Percentiles rank a stretch among this genome's conserved stretches.
Evolutionary conservation across 805 yeast genomes (phyloP).

Genomic region (Wickerhamiella galacta): DNA sequence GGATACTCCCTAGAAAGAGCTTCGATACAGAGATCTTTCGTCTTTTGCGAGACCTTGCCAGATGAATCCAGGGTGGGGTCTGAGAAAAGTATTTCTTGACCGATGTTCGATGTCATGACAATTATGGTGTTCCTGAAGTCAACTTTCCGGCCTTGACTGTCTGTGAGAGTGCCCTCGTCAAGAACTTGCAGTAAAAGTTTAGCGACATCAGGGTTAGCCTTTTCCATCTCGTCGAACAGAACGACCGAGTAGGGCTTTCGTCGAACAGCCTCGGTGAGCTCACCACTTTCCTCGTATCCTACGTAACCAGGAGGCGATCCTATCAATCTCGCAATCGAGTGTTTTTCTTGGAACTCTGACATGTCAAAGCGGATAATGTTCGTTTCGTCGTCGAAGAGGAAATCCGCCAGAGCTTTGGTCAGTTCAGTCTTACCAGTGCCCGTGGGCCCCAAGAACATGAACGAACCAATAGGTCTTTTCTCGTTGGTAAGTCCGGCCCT

Average conservation of each 20-base stretch:
- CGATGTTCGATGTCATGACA: conserved; percentile 93
- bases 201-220: conserved; percentile 92
- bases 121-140: conserved; percentile 90
- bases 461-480: conserved; percentile 88
- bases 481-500: conserved; percentile 93
- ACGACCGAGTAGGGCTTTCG: conserved; percentile 90
- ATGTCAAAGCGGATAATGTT: conserved; percentile 86
- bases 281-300: conserved; percentile 87
- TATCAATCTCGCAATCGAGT: conserved; percentile 72
- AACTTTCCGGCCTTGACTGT: conserved; percentile 84
- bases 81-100: conserved; percentile 77
- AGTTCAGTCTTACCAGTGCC: conserved; percentile 98
- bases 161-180: conserved; percentile 90
- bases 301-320: conserved; percentile 99
- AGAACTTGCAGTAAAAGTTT: conserved; percentile 79
- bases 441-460: conserved; percentile 94
- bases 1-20: conserved; percentile 61
- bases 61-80: conserved; percentile 32
- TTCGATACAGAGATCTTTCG: conserved; percentile 45
- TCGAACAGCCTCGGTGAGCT: conserved; percentile 88
- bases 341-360: conserved; percentile 96
- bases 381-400: conserved; percentile 73
- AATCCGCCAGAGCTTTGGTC: conserved; percentile 82
- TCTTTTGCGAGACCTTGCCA: conserved; percentile 34
- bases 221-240: conserved; percentile 88